phyloP scores from a whole-genome alignment of 768 basidiomycete genomes.

The Arthromyces matolae region DNA sequence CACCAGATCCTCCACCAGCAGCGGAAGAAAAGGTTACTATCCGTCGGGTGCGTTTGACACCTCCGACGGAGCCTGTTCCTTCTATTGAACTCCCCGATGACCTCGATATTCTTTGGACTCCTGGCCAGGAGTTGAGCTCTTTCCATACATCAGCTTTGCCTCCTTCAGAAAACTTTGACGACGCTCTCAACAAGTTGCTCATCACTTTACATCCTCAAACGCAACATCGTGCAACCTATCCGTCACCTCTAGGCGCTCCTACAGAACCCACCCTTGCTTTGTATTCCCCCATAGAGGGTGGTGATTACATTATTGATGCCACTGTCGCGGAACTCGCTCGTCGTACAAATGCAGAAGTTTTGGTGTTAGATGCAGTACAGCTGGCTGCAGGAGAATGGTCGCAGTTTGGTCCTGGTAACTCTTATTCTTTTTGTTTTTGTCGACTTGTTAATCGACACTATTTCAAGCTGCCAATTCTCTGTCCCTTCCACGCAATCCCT shows the following conservation, averaged over 20 bases:
- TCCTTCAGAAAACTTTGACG: constrained; percentile 71
- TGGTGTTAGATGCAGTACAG: constrained; percentile 80
- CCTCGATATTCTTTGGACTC: constrained; percentile 64
- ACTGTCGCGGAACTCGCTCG: constrained; percentile 77
- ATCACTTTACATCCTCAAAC: constrained; percentile 80
- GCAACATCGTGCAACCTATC: constrained; percentile 67
- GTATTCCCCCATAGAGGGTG: constrained; percentile 84
- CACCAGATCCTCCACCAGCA: constrained; percentile 10
- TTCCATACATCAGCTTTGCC: constrained; percentile 44
- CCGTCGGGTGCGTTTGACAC: constrained; percentile 32
- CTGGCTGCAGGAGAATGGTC: constrained; percentile 89
- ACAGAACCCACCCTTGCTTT: constrained; percentile 81
- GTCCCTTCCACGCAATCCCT: constrained; percentile 68
- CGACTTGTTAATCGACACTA: neutral
- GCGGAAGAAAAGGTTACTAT: constrained; percentile 44
- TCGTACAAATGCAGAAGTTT: constrained; percentile 71
- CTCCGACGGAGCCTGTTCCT: constrained; percentile 36
- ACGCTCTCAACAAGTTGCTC: constrained; percentile 70
- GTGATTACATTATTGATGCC: constrained; percentile 75
- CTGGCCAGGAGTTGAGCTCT: constrained; percentile 37
- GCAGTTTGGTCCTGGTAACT: constrained; percentile 70
- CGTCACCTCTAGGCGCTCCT: constrained; percentile 48
- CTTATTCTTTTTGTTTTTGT: constrained; percentile 3
- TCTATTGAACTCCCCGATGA: constrained; percentile 48
- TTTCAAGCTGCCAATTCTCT: constrained; percentile 64